Evolutionary conservation across 2,329 filamentous ascomycete genomes (phyloP), one percentile per base, ranked within the genome.

Genomic region (Didymella arachidicola): DNA sequence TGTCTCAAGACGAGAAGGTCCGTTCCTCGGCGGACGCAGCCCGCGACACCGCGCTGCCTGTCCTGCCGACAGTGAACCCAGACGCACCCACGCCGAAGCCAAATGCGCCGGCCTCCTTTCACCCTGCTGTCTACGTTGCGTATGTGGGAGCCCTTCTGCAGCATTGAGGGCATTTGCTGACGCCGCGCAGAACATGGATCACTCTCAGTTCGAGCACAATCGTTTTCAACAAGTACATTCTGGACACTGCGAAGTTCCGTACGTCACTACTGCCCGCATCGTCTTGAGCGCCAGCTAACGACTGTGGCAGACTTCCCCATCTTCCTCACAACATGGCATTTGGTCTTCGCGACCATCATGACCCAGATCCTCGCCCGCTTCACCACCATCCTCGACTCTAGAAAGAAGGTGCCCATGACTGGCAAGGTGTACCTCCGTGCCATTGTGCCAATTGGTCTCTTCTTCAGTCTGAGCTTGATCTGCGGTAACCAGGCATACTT

Each of bases 141-240:
- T 87, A 79, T 75, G 80, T 78, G 27, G 18, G 32, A 30, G 27
- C 52, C 18, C 87, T 79, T 76, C 84, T 81, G 45, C 22, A 41
- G 44, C 18, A 39, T 48, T 22, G 38, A 49, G 46, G 29, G 53
- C 54, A 57, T 27, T 36, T 19, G 50, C 72, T 74, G 59, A 75
- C 62, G 48, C 54, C 14, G 49, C 34, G 50, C 78, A 97, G 93
- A 71, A 84, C 88, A 69, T 99, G 95, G 95, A 98, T 99, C 75
- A 83, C 88, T 59, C 84, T 97, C 78, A 96, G 92, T 74, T 97
- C 93, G 42, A 92, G 90, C 71, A 93, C 98, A 75, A 99, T 99
- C 77, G 84, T 99, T 62, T 98, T 97, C 89, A 98, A 99, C 88
- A 99, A 99, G 87, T 97, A 92, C 87, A 92, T 99, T 72, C 86